Conservation (phyloP, 1,139 yeast genomes). For the Diutina sp. region DNA sequence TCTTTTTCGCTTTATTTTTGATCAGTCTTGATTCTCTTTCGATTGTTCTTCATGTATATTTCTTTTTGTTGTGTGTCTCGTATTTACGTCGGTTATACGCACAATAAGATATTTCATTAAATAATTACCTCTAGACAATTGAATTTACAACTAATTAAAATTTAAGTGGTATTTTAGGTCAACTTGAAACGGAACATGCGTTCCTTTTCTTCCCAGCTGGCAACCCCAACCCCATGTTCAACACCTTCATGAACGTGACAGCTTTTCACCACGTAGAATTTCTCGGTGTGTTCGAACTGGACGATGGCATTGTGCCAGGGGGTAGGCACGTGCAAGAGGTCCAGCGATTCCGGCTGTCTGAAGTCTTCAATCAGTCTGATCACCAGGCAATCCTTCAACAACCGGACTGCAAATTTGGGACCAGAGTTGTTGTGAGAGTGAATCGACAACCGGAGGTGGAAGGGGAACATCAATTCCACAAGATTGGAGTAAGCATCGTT, state of each 20-base stretch:
- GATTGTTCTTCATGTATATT: too few species aligned
- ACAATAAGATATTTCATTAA: too few species aligned
- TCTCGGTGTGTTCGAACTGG: constrained; percentile 12
- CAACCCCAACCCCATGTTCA: neutral
- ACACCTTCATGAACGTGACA: neutral
- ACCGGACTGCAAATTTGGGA: constrained; percentile 44
- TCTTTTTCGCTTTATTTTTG: too few species aligned
- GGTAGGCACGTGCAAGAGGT: constrained; percentile 47
- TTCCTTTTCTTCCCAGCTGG: neutral
- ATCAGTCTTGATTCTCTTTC: neutral
- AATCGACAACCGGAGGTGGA: constrained; percentile 44
- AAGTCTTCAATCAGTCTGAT: constrained; percentile 11
- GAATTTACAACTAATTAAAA: too few species aligned
- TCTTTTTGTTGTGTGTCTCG: too few species aligned
- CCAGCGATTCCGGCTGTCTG: constrained; percentile 19
- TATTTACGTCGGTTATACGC: too few species aligned
- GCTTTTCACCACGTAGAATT: neutral
- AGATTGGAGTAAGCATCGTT: constrained; percentile 55
- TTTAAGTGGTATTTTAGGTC: neutral
- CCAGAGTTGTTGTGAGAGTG: constrained; percentile 49
- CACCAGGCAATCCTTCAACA: constrained; percentile 31
- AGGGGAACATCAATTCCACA: constrained; percentile 47
- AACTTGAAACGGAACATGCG: neutral
- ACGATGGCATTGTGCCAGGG: constrained; percentile 55
- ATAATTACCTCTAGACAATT: too few species aligned